Base-by-base conservation (phyloP, 805 yeast species). In the Starmera caribaea region DNA sequence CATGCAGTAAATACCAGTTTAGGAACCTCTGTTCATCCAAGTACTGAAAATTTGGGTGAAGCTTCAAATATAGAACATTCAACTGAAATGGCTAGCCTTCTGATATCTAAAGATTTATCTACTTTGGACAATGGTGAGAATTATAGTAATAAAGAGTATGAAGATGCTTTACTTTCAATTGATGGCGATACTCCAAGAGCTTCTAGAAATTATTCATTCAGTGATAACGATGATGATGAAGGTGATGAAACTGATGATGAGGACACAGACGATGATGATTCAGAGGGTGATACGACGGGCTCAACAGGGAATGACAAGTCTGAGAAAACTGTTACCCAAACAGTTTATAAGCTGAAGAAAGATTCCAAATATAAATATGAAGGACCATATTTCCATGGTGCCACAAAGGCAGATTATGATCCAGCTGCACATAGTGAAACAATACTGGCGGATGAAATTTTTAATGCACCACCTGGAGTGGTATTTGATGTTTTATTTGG, bases 391-490 rank as follows among this genome's bases (percentile, higher is more conserved):
- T 59, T 65, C 2, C 92, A 84, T 53, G 59, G 59, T 0, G 75
- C 81, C 3, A 84, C 96, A 0, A 54, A 59, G 1, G 54, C 71
- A 34, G 68, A 65, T 1, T 60, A 62, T 35, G 69, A 69, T 27
- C 69, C 71, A 3, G 67, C 62, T 2, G 52, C 55, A 4, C 67
- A 69, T 15, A 65, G 71, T 11, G 87, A 79, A 47, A 73, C 64
- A 35, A 55, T 74, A 5, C 64, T 82, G 29, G 62, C 76, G 5
- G 72, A 73, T 31, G 74, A 71, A 17, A 63, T 61, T 1, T 61
- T 83, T 30, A 61, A 68, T 13, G 89, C 84, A 1, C 92, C 97
- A 1, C 63, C 90, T 4, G 96, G 96, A 0, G 67, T 81, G 0
- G 71, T 87, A 0, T 86, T 69, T 51, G 75, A 74, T 40, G 50